Evolutionary conservation across 495 filamentous ascomycete species (phyloP).

Genomic region (Trichoderma orchidacearum): DNA sequence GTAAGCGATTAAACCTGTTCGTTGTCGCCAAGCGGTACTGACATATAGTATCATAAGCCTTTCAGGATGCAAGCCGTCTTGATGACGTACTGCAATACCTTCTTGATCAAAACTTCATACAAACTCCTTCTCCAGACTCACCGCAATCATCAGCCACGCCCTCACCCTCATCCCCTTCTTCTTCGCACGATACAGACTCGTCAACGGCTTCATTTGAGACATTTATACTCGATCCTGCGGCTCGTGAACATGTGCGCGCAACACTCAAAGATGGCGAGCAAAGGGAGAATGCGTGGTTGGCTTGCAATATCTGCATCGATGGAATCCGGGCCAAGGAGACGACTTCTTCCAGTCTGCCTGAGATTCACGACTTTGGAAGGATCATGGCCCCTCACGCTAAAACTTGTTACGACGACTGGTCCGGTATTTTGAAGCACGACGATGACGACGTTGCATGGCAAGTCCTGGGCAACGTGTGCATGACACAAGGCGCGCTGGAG

Average conservation of each 20-base stretch:
- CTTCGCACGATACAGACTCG: not conserved
- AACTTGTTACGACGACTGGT: constrained; percentile 1
- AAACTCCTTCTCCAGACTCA: not conserved
- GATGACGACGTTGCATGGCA: not conserved
- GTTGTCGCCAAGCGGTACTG: not conserved
- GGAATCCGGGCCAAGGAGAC: not conserved
- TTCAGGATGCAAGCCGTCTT: not conserved
- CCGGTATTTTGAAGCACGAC: not conserved
- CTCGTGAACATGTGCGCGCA: not conserved
- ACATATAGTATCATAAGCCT: not conserved
- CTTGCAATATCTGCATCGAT: constrained; percentile 2
- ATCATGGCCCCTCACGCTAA: constrained; percentile 4
- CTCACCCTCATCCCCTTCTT: not conserved
- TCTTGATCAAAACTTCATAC: not conserved
- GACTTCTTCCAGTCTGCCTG: not conserved
- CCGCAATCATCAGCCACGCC: not conserved
- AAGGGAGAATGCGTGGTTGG: not conserved
- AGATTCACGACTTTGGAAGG: constrained; percentile 1
- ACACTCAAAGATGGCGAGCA: not conserved
- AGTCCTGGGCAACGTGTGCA: constrained; percentile 4
- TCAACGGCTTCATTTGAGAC: not conserved
- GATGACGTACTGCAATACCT: not conserved
- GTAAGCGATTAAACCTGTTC: not conserved
- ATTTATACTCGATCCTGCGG: not conserved
- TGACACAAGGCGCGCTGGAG: constrained; percentile 2